Conservation (phyloP, 2,329 filamentous ascomycete species). For the Venturia effusa region DNA sequence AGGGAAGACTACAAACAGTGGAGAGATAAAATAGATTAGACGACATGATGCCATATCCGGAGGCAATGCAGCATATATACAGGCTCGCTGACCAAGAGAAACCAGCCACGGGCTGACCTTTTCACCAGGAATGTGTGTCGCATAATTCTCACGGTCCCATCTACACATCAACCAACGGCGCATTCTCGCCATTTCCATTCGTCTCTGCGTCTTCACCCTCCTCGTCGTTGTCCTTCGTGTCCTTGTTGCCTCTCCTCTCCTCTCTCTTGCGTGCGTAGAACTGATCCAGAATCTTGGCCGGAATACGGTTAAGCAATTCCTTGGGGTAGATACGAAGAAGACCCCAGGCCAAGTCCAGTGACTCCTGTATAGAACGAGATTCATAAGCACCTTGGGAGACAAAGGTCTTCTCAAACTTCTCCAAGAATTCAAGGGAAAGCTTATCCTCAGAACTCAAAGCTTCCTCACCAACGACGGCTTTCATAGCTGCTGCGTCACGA, state of each 20-base stretch:
- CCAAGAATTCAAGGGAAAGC: slow-evolving; percentile 92
- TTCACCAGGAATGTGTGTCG: not conserved
- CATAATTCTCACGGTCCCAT: not conserved
- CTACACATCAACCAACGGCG: not conserved
- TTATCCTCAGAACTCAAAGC: slow-evolving; percentile 93
- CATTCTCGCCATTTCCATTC: not conserved
- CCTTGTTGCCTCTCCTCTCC: slow-evolving; percentile 27
- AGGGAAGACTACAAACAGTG: not conserved
- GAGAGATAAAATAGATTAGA: not conserved
- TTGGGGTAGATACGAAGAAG: slow-evolving; percentile 95
- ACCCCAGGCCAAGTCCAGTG: slow-evolving; percentile 91
- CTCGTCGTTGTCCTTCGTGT: slow-evolving; percentile 32
- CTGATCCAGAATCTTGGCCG: slow-evolving; percentile 42
- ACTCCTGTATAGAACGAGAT: slow-evolving; percentile 82
- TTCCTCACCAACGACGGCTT: slow-evolving; percentile 97
- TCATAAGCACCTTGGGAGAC: slow-evolving; percentile 90
- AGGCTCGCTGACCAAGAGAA: not conserved
- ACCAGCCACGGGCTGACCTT: not conserved
- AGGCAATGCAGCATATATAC: slow-evolving; percentile 3
- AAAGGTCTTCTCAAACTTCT: slow-evolving; percentile 96
- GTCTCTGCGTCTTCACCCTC: not conserved
- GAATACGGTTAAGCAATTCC: slow-evolving; percentile 82
- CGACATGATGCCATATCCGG: not conserved
- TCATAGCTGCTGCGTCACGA: slow-evolving; percentile 97
- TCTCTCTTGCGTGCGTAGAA: slow-evolving; percentile 36